Percentiles rank a stretch among this genome's conserved stretches.
Evolutionary conservation across 768 basidiomycete species (phyloP).

Genomic region (Fomitopsis pulvina): DNA sequence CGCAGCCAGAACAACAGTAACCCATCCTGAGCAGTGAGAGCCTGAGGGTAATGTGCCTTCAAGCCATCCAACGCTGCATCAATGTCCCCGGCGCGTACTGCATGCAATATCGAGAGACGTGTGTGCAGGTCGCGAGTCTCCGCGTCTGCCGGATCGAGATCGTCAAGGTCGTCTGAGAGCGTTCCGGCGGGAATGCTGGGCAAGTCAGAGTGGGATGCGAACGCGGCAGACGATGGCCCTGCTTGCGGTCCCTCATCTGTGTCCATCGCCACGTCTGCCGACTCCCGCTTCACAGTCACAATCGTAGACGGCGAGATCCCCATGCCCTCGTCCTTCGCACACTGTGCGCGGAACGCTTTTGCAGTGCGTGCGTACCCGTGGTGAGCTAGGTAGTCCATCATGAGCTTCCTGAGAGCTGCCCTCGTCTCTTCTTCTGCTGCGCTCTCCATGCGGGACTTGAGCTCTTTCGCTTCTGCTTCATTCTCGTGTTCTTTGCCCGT

Average conservation of each 20-base stretch:
- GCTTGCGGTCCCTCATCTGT: slow-evolving; percentile 9
- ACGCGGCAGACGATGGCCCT: background rate
- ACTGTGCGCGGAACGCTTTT: slow-evolving; percentile 56
- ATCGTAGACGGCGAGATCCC: background rate
- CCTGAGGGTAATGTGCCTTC: slow-evolving; percentile 49
- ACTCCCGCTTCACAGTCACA: slow-evolving; percentile 8
- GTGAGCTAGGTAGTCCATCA: slow-evolving; percentile 75
- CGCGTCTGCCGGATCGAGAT: slow-evolving; percentile 19
- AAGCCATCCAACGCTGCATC: slow-evolving; percentile 59
- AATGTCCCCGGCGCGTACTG: slow-evolving; percentile 63
- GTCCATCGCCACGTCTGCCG: slow-evolving; percentile 12
- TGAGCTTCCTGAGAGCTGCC: slow-evolving; percentile 61
- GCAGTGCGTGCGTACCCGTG: slow-evolving; percentile 77
- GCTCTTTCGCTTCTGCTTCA: background rate
- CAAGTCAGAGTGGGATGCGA: background rate
- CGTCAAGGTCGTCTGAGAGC: background rate
- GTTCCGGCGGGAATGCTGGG: background rate
- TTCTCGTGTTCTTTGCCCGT: slow-evolving; percentile 7
- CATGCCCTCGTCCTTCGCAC: slow-evolving; percentile 15
- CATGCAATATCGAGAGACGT: slow-evolving; percentile 65
- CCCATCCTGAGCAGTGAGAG: slow-evolving; percentile 60
- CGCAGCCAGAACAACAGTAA: slow-evolving; percentile 76
- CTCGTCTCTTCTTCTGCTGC: slow-evolving; percentile 36
- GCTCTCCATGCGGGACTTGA: background rate
- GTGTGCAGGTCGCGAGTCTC: slow-evolving; percentile 48